These are phyloP conservation scores for Puccinia triticina DNA, from an alignment of 1,284 basidiomycete genomes.

Conservation along the genomic window DNA sequence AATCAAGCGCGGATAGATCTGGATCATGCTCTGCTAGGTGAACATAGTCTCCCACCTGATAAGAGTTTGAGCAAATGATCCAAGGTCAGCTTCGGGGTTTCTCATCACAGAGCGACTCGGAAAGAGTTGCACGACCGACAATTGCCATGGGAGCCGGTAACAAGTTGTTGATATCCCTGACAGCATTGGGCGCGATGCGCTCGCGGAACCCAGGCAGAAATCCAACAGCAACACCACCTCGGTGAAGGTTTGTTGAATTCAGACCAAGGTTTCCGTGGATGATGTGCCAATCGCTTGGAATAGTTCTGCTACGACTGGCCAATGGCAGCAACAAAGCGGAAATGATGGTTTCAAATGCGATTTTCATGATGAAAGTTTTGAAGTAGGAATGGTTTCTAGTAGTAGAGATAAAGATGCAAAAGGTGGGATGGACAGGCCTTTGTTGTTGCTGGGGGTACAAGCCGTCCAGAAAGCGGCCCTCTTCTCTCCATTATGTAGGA, in stretches of 20 bases:
- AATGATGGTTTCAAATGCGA: background rate
- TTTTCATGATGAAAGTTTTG: conserved; percentile 20
- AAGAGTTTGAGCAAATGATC: background rate
- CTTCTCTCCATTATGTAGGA: background rate
- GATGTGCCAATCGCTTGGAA: background rate
- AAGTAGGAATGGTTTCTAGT: background rate
- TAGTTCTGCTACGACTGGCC: background rate
- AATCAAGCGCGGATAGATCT: conserved; percentile 22
- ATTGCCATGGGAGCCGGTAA: conserved; percentile 49
- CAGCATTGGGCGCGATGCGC: conserved; percentile 39
- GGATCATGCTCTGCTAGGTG: conserved; percentile 21
- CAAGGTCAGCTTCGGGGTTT: too few species aligned
- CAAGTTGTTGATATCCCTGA: conserved; percentile 33
- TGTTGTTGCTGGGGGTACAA: background rate
- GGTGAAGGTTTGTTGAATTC: conserved; percentile 31
- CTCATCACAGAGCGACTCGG: too few species aligned
- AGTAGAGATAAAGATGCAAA: background rate
- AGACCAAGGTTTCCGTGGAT: conserved; percentile 30
- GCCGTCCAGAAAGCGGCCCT: background rate
- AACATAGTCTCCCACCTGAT: conserved; percentile 45
- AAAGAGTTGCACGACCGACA: conserved; percentile 23
- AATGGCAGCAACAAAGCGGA: conserved; percentile 15
- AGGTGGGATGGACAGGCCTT: background rate
- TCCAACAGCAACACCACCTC: conserved; percentile 39
- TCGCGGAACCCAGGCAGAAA: conserved; percentile 44